These are phyloP conservation scores for Penicillium crystallinum DNA, from an alignment of 495 filamentous ascomycete genomes.

Conservation along the genomic window DNA sequence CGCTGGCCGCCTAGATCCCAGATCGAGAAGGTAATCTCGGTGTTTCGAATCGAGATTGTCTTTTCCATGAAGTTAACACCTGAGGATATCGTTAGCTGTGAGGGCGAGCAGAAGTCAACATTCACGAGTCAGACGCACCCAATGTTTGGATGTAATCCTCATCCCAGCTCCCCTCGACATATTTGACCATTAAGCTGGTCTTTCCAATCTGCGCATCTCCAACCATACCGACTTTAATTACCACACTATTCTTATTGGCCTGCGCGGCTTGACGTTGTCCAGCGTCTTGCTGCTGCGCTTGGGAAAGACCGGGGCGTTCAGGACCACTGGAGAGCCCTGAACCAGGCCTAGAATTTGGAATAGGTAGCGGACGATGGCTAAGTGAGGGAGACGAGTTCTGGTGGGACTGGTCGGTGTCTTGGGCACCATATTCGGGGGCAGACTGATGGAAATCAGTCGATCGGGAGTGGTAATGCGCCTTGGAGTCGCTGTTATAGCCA, in stretches of 20 bases:
- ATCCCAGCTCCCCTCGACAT: constrained; percentile 98
- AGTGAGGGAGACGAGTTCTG: constrained; percentile 35
- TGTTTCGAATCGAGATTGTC: constrained; percentile 97
- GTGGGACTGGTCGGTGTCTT: constrained; percentile 39
- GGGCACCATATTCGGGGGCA: constrained; percentile 35
- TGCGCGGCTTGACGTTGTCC: constrained; percentile 39
- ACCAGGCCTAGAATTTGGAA: constrained; percentile 45
- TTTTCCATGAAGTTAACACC: constrained; percentile 99
- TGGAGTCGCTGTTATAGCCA: constrained; percentile 43
- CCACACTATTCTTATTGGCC: constrained; percentile 72
- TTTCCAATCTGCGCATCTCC: constrained; percentile 99
- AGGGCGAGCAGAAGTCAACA: constrained; percentile 5
- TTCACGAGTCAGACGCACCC: no score
- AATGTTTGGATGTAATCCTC: constrained; percentile 99
- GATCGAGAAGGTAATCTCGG: constrained; percentile 99
- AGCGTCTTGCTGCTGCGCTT: constrained; percentile 38
- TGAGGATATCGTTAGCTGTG: constrained; percentile 16
- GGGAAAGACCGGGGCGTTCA: constrained; percentile 37
- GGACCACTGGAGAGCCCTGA: constrained; percentile 46
- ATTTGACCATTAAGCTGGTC: constrained; percentile 98
- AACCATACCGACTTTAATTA: constrained; percentile 99
- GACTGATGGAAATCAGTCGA: constrained; percentile 41
- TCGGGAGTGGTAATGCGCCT: constrained; percentile 40
- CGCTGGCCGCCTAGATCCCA: constrained; percentile 98
- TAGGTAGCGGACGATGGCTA: constrained; percentile 37